phyloP scores from a whole-genome alignment of 306 rosid species.

The Quercus glauca region DNA sequence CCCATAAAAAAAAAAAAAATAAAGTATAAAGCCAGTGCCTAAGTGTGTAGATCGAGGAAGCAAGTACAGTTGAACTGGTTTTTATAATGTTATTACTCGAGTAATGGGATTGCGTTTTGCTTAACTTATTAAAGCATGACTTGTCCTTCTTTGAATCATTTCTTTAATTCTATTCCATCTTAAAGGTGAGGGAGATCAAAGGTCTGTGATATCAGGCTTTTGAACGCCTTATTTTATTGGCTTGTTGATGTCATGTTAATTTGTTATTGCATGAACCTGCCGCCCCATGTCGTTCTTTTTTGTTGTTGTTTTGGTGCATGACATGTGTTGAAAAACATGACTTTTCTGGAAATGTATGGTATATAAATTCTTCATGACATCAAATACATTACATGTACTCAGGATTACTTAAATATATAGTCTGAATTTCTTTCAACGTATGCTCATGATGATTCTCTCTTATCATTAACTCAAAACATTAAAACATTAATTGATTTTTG shows the following conservation, averaged over 20 bases:
- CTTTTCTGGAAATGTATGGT: background rate
- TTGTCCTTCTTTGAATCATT: background rate
- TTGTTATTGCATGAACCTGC: background rate
- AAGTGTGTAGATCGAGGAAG: slow-evolving; percentile 33
- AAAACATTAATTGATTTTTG: too few species aligned
- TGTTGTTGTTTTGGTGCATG: background rate
- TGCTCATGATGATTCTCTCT: too few species aligned
- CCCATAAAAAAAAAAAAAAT: too few species aligned
- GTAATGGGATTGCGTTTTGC: slow-evolving; percentile 32
- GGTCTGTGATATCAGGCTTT: background rate
- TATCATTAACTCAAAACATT: too few species aligned
- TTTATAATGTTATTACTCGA: slow-evolving; percentile 31
- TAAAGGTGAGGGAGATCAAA: background rate
- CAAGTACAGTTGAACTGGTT: slow-evolving; percentile 62
- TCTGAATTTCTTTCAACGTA: too few species aligned
- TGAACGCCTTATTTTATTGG: background rate
- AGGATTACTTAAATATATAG: too few species aligned
- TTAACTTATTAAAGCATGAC: background rate
- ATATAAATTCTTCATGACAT: too few species aligned
- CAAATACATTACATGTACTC: too few species aligned
- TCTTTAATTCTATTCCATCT: background rate
- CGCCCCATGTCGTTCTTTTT: background rate
- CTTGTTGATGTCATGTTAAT: background rate
- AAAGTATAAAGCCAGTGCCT: slow-evolving; percentile 37
- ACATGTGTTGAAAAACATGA: background rate